Percentiles rank a stretch among this genome's conserved stretches.
These are phyloP conservation scores for Diaporthe sp. DNA, from an alignment of 2,329 filamentous ascomycete species.

Conservation along the genomic window DNA sequence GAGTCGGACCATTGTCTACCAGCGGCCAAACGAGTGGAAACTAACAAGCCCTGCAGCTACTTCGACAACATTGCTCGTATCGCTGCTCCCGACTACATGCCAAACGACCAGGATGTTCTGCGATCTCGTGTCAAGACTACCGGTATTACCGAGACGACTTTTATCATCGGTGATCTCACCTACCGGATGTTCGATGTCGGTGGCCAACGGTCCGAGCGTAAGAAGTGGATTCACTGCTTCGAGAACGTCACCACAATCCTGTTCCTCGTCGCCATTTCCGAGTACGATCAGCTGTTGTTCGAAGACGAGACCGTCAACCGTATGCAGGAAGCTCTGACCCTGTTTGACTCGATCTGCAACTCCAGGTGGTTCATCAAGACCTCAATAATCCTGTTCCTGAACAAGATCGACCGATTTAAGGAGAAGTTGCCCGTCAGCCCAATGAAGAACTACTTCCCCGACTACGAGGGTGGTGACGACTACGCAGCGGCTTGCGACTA, in stretches of 20 bases:
- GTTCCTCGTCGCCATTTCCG: conserved; percentile 95
- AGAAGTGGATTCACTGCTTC: conserved; percentile 99
- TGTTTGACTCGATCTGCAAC: conserved; percentile 90
- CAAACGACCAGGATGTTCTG: conserved; percentile 94
- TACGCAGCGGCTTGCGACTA: conserved; percentile 98
- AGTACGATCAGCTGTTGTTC: conserved; percentile 96
- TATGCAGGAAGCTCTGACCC: conserved; percentile 89
- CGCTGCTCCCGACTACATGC: conserved; percentile 90
- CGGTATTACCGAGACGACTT: conserved; percentile 95
- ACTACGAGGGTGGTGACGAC: conserved; percentile 95
- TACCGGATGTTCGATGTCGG: conserved; percentile 99
- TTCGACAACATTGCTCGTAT: conserved; percentile 96
- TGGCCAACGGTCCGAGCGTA: conserved; percentile 93
- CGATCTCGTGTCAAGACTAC: conserved; percentile 97
- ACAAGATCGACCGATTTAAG: conserved; percentile 92
- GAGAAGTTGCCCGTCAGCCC: conserved; percentile 84
- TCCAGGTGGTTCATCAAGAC: conserved; percentile 92
- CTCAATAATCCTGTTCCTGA: conserved; percentile 88
- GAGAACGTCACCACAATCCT: conserved; percentile 98
- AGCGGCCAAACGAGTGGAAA: neutral
- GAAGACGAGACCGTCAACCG: conserved; percentile 97
- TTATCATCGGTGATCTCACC: conserved; percentile 93
- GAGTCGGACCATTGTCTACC: conserved; percentile 54
- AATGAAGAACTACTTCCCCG: conserved; percentile 91
- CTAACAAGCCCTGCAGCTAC: conserved; percentile 72